Evolutionary conservation across 345 rosid species (phyloP), one percentile per base, ranked within the genome.

Genomic region (Leavenworthia alabamica): DNA sequence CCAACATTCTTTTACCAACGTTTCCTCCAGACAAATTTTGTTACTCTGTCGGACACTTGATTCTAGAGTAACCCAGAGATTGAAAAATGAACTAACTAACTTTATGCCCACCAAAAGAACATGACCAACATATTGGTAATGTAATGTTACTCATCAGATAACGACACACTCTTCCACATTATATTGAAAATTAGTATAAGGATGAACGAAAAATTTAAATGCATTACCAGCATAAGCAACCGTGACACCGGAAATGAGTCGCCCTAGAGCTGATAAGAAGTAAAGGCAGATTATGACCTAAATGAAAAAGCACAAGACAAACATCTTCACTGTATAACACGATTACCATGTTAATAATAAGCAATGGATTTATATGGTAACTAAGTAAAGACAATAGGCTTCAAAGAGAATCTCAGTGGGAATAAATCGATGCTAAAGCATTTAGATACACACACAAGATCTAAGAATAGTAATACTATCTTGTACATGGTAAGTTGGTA

Each of bases 141-240:
- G 41, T 19, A 69, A 33, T 43, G 29, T 20, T 29, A 27, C 51
- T 39, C 19, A 62, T 56, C 42, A 44, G 44, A 37, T 62, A 53
- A 9, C 12, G 3, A 20, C 35, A 47, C 16, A 29, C 29, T 47
- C 26, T 53, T 60, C 27, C 15, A 50, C 41, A 48, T 12, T 28
- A 32, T 24, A 17, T 24, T 54, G 35, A 7, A 43, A 40, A 29
- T 57, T 43, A 8, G 31, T 4, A 16, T 1, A 43, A 44, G 43
- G 8, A 15, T 42, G 41, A 52, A 48, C 4, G 13, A 17, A 53
- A 19, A 53, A 19, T 62, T 24, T 60, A 75, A 31, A 56, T 26
- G 67, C 73, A n/a, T 58, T 79, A 89, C 98, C 98, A 42, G 88
- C 94, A 81, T 89, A 92, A 64, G 94, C 90, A 63, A 92, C 88